Evolutionary conservation across 73 alveolate species (phyloP).

Genomic region (Stentor coeruleus): DNA sequence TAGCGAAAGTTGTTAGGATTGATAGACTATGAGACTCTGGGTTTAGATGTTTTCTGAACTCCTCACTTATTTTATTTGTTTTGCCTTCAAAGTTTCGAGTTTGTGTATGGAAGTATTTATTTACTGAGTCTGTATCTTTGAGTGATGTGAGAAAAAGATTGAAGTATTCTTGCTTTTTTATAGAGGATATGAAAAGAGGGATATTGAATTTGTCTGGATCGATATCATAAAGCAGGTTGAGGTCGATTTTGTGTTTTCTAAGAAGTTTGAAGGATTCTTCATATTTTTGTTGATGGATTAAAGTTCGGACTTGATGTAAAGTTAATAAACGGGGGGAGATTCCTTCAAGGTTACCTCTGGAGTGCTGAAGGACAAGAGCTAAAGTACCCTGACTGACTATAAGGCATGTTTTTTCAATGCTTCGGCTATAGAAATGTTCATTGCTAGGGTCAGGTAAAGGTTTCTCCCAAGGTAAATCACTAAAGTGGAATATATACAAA

Average conservation of each 20-base stretch:
- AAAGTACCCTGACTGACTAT: background rate
- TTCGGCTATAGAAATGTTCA: conserved; percentile 55
- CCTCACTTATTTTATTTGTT: conserved; percentile 53
- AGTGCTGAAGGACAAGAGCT: conserved; percentile 79
- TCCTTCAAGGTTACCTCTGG: conserved; percentile 97
- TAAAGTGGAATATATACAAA: conserved; percentile 70
- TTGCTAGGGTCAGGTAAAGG: conserved; percentile 46
- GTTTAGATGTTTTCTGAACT: conserved; percentile 34
- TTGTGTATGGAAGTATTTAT: conserved; percentile 31
- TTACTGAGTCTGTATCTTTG: conserved; percentile 61
- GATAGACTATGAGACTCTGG: conserved; percentile 55
- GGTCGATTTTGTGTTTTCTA: conserved; percentile 86
- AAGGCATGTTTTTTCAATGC: conserved; percentile 30
- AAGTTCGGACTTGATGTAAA: conserved; percentile 68
- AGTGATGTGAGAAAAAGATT: conserved; percentile 81
- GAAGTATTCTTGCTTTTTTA: conserved; percentile 72
- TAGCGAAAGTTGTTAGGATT: conserved; percentile 62
- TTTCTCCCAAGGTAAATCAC: conserved; percentile 38
- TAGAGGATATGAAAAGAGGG: conserved; percentile 65
- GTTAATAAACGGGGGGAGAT: conserved; percentile 79
- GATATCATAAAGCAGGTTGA: conserved; percentile 90
- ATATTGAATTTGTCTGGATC: conserved; percentile 82
- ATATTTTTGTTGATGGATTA: conserved; percentile 71
- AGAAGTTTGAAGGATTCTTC: conserved; percentile 74
- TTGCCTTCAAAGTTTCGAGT: conserved; percentile 31